phyloP scores from a whole-genome alignment of 139 green algal genomes.

The Volvox reticuliferus region DNA sequence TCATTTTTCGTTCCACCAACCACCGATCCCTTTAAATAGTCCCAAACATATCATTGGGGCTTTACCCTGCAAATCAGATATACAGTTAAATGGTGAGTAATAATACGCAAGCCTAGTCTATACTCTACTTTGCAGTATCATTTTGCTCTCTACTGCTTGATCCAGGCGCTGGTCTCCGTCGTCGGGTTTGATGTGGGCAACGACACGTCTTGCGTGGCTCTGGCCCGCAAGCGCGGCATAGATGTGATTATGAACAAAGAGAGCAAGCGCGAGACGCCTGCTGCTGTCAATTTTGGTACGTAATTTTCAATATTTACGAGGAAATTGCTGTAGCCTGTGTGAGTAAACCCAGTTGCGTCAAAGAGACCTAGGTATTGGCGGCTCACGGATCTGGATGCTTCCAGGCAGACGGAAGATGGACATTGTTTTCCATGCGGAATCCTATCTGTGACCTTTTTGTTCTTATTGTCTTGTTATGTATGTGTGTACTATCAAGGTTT shows the following conservation, averaged over 20 bases:
- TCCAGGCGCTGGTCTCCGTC: constrained; percentile 75
- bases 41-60: background rate
- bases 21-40: background rate
- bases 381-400: constrained; percentile 40
- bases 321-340: background rate
- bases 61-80: background rate
- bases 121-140: background rate
- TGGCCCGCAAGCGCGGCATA: constrained; percentile 91
- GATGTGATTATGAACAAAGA: constrained; percentile 98
- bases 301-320: background rate
- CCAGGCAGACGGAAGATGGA: background rate
- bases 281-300: constrained; percentile 89
- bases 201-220: constrained; percentile 85
- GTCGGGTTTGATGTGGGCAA: constrained; percentile 95
- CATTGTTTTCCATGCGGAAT: background rate
- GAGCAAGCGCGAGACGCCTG: constrained; percentile 92
- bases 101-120: background rate
- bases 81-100: background rate
- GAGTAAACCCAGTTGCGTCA: background rate
- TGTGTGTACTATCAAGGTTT: too few species aligned
- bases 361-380: background rate
- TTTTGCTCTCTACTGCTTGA: background rate
- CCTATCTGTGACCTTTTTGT: too few species aligned
- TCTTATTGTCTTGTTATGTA: too few species aligned
- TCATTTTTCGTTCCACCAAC: background rate